Conservation (phyloP, 2,329 filamentous ascomycete species). For the Phialophora macrospora region DNA sequence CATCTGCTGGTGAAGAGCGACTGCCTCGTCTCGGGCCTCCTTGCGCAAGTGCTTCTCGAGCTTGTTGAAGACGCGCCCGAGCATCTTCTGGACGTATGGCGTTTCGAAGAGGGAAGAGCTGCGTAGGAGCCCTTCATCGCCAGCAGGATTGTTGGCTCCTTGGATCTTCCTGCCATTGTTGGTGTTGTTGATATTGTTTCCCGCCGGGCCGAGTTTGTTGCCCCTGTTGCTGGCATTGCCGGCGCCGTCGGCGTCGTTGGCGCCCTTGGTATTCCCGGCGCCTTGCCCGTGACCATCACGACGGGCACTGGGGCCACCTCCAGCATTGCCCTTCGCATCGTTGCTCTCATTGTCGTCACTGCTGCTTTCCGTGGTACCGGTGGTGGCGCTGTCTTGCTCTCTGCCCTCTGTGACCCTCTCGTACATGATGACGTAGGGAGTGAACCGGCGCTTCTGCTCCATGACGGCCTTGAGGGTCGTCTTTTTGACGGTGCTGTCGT, state of each 20-base stretch:
- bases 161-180: not conserved
- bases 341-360: not conserved
- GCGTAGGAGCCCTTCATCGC: not conserved
- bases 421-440: slow-evolving; percentile 32
- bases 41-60: not conserved
- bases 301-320: not conserved
- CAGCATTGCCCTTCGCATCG: not conserved
- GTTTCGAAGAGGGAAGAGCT: not conserved
- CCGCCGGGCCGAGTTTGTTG: not conserved
- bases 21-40: not conserved
- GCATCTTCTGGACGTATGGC: not conserved
- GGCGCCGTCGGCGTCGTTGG: not conserved
- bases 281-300: not conserved
- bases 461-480: slow-evolving; percentile 7
- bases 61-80: not conserved
- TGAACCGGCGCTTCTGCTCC: slow-evolving; percentile 11
- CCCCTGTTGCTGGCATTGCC: not conserved
- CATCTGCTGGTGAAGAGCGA: not conserved
- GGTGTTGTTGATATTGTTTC: not conserved
- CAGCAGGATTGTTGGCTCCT: not conserved
- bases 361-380: not conserved
- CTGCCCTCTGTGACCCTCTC: slow-evolving; percentile 20
- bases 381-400: not conserved
- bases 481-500: slow-evolving; percentile 14
- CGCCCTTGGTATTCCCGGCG: not conserved